Base-by-base conservation (phyloP, 768 basidiomycete species). In the Pisolithus microcarpus region DNA sequence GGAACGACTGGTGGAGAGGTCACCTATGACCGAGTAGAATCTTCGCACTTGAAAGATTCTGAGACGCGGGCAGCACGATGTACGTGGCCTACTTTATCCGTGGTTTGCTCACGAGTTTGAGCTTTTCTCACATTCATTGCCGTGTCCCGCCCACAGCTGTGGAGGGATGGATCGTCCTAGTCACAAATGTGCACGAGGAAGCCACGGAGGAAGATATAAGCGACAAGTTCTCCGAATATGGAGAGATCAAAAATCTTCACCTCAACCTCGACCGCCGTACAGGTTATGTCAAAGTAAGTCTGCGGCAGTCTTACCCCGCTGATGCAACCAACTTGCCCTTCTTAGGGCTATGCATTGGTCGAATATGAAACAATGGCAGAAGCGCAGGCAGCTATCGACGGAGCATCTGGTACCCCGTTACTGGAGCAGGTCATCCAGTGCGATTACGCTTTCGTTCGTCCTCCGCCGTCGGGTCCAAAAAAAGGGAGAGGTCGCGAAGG, bases 151-250 rank as follows among this genome's bases (percentile, higher is more conserved):
- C 43, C 56, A 46, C 64, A 99, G 95, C 95, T 47, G 92, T 99
- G 10, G 95, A 99, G 67, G 95, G 95, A 44, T 99, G 95, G 94
- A 97, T 99, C 50, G 90, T 99, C 42, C 77, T 98, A 49, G 91
- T 95, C 46, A 96, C 92, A 34, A 89, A 89, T 57, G 90, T 99
- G 7, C 95, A 99, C 63, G 96, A 98, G 69, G 96, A 99, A 66
- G 89, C 96, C 6, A 94, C 92, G 0, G 96, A 99, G 64, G 96
- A 99, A 64, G 96, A 99, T 59, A 77, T 99, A 13, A 85, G 81
- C 40, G 96, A 99, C 74, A 91, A 93, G 64, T 99, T 99, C 67
- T 85, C 84, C 36, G 96, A 98, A 58, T 98, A 81, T 61, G 96
- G 96, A 49, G 92, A 96, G 67, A 93, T 99, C 56, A 95, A 96